Evolutionary conservation across 2,329 filamentous ascomycete genomes (phyloP).

Genomic region (Paracoccidioides lutzii): DNA sequence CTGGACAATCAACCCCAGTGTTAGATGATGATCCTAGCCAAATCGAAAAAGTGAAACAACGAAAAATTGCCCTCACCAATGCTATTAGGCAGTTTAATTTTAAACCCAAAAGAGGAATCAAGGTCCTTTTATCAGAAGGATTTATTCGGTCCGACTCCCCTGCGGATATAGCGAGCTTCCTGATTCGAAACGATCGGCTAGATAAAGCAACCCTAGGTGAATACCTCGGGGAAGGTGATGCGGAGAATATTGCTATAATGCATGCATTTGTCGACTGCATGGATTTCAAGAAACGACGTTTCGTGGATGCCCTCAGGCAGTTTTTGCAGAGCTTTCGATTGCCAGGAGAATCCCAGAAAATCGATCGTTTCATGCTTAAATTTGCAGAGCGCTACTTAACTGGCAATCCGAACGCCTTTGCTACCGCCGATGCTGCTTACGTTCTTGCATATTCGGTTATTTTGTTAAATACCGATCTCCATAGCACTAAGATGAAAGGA

Average conservation of each 20-base stretch:
- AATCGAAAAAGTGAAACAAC: conserved; percentile 86
- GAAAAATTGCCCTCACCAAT: conserved; percentile 82
- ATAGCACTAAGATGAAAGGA: conserved; percentile 71
- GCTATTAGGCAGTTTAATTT: conserved; percentile 91
- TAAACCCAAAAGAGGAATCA: conserved; percentile 90
- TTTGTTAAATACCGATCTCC: conserved; percentile 87
- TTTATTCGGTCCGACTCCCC: conserved; percentile 74
- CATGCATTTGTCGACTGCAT: conserved; percentile 93
- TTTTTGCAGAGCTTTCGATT: conserved; percentile 92
- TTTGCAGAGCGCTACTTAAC: conserved; percentile 93
- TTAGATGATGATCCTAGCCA: conserved; percentile 84
- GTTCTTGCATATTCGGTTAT: conserved; percentile 94
- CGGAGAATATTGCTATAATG: conserved; percentile 93
- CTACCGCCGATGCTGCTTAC: conserved; percentile 95
- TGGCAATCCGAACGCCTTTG: conserved; percentile 92
- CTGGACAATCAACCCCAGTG: conserved; percentile 51
- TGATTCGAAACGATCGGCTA: conserved; percentile 67
- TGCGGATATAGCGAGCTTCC: conserved; percentile 70
- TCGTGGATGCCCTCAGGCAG: conserved; percentile 79
- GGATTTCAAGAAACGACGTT: conserved; percentile 83
- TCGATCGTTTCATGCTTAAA: conserved; percentile 98
- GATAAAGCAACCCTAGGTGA: conserved; percentile 91
- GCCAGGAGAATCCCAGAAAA: conserved; percentile 94
- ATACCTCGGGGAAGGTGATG: conserved; percentile 84
- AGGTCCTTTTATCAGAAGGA: conserved; percentile 65